Base-by-base conservation (phyloP, 257 asterid species). In the Craterostigma plantagineum region DNA sequence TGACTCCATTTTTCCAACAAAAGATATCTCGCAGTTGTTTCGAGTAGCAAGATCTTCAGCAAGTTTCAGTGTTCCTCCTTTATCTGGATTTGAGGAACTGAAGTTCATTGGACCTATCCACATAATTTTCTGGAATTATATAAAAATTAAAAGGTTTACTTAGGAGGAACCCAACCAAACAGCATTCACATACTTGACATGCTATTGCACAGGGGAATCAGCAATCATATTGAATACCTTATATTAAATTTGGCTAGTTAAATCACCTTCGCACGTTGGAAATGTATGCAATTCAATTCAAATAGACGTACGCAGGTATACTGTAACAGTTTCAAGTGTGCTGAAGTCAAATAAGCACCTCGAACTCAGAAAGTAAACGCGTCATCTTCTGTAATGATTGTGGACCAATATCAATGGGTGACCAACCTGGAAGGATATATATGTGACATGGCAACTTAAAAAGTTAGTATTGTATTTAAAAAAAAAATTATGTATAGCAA, bases 331-430 rank as follows among this genome's bases (percentile, higher is more conserved):
- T 14, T 13, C 41, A 41, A 23, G 35, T 37, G 33, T 33, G 33
- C 9, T 23, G 23, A 55, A 35, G 34, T 39, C 35, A n/a, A n/a
- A 42, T 44, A 33, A 46, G 50, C 57, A 81, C 97, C 97, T 78
- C 67, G 71, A 79, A 79, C 49, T 56, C 57, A 48, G 76, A 72
- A 57, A 82, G 79, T 43, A 60, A 42, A 53, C 41, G 7, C 45
- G 55, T 42, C 55, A 87, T 70, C 43, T 74, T 82, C 62, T 70
- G 72, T 59, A 82, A 69, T 7, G 98, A 75, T 42, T 51, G 53
- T 35, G 93, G 91, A 56, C 98, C 98, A 56, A 87, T 62, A 64
- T 87, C 98, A 64, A 68, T 65, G 37, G 98, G 93, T 63, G 54
- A 70, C 93, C 90, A 82, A 57, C 81, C 98, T 82, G 60, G 35